A percentile compares a stretch with the other conserved stretches of the same genome.
phyloP scores from a whole-genome alignment of 768 basidiomycete genomes.

The Lactarius psammicola region DNA sequence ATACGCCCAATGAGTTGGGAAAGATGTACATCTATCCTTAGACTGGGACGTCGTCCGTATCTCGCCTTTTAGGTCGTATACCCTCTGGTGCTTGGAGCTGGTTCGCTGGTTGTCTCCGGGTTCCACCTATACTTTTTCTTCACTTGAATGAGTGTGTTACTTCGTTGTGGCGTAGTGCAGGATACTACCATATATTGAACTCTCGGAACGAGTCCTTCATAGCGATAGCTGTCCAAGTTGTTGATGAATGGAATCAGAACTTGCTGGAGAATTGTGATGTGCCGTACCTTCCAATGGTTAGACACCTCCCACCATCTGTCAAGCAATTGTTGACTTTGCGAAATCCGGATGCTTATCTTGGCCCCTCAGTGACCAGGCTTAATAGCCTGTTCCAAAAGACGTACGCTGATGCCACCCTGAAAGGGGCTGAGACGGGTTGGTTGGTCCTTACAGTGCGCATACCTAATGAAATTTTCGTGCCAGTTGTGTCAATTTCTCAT shows the following conservation, averaged over 20 bases:
- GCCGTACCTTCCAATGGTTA: slow-evolving; percentile 34
- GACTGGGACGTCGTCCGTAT: slow-evolving; percentile 27
- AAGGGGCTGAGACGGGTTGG: slow-evolving; percentile 75
- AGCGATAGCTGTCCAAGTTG: background rate
- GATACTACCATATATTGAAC: slow-evolving; percentile 3
- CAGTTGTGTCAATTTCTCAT: background rate
- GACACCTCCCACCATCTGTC: slow-evolving; percentile 57
- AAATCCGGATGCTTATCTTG: slow-evolving; percentile 56
- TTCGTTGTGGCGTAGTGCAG: slow-evolving; percentile 17
- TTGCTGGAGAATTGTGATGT: background rate
- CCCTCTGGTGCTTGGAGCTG: slow-evolving; percentile 10
- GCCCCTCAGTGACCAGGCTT: slow-evolving; percentile 54
- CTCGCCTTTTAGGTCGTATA: background rate
- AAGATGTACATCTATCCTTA: slow-evolving; percentile 42
- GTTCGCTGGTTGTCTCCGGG: slow-evolving; percentile 8
- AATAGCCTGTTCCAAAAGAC: slow-evolving; percentile 58
- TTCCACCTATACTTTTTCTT: background rate
- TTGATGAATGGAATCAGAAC: background rate
- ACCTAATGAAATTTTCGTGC: slow-evolving; percentile 11
- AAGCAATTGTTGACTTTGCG: slow-evolving; percentile 72
- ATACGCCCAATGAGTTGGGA: slow-evolving; percentile 54
- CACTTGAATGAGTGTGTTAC: background rate
- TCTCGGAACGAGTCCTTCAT: background rate
- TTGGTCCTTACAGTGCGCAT: slow-evolving; percentile 67
- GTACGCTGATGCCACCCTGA: slow-evolving; percentile 60